Percentiles rank a stretch among this genome's conserved stretches.
These are phyloP conservation scores for Parastagonospora nodorum DNA, from an alignment of 2,329 filamentous ascomycete genomes.

Conservation along the genomic window DNA sequence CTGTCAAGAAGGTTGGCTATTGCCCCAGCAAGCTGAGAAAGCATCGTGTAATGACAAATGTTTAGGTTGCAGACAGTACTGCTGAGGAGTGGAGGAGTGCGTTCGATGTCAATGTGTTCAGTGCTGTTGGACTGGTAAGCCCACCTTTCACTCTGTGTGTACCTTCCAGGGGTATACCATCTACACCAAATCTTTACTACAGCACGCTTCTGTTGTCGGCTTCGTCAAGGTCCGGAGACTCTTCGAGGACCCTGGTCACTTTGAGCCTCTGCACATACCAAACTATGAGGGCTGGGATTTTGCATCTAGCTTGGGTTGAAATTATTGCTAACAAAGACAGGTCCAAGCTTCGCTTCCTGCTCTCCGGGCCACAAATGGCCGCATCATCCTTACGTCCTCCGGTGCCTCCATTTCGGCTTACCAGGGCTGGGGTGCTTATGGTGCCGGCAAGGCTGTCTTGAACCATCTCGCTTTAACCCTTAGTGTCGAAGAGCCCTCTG, in stretches of 20 bases:
- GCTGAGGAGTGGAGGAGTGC: slow-evolving; percentile 73
- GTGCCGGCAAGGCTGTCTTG: slow-evolving; percentile 79
- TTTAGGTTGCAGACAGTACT: slow-evolving; percentile 56
- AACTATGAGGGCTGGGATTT: too few relatives aligned
- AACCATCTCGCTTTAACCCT: slow-evolving; percentile 79
- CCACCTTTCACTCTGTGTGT: not conserved
- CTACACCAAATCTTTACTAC: too few relatives aligned
- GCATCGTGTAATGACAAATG: too few relatives aligned
- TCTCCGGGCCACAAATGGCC: slow-evolving; percentile 70
- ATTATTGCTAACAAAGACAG: slow-evolving; percentile 48
- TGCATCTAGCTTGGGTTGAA: too few relatives aligned
- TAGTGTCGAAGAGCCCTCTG: slow-evolving; percentile 74
- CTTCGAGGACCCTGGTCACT: too few relatives aligned
- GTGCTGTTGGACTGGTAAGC: slow-evolving; percentile 74
- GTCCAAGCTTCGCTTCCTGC: slow-evolving; percentile 71
- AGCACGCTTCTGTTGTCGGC: too few relatives aligned
- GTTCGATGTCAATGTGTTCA: slow-evolving; percentile 89
- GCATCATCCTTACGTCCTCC: slow-evolving; percentile 78
- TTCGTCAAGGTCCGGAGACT: too few relatives aligned
- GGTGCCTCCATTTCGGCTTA: slow-evolving; percentile 73
- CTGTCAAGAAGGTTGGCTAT: slow-evolving; percentile 68
- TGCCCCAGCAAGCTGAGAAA: too few relatives aligned
- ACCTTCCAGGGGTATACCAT: too few relatives aligned
- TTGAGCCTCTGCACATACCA: too few relatives aligned
- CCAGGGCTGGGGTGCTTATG: slow-evolving; percentile 78